Evolutionary conservation across 441 rosid genomes (phyloP).

Genomic region (Populus hybrid): DNA sequence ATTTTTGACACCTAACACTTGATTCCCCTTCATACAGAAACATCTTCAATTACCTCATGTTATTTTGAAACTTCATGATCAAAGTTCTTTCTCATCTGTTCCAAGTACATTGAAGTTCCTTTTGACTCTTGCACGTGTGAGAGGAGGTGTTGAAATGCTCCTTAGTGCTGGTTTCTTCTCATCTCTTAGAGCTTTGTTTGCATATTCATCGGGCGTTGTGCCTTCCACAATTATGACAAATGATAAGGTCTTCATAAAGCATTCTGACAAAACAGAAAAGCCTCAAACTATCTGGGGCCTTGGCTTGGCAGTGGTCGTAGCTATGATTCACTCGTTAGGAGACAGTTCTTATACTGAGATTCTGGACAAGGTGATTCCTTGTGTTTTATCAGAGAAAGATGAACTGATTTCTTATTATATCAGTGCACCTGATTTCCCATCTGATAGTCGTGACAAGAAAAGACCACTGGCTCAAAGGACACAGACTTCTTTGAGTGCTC

Average conservation of each 20-base stretch:
- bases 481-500: slow-evolving; percentile 61
- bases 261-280: slow-evolving; percentile 48
- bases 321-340: slow-evolving; percentile 74
- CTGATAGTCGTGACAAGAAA: slow-evolving; percentile 63
- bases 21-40: slow-evolving; percentile 78
- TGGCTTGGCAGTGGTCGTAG: slow-evolving; percentile 75
- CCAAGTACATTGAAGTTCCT: slow-evolving; percentile 65
- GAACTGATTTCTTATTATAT: slow-evolving; percentile 63
- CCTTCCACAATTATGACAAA: slow-evolving; percentile 33
- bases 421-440: slow-evolving; percentile 66
- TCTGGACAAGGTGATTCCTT: slow-evolving; percentile 59
- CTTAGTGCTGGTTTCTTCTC: slow-evolving; percentile 64
- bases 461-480: slow-evolving; percentile 59
- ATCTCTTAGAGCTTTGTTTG: slow-evolving; percentile 60
- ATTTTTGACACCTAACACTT: slow-evolving; percentile 63
- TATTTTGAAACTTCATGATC: slow-evolving; percentile 66
- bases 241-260: slow-evolving; percentile 27
- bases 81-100: slow-evolving; percentile 39
- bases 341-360: slow-evolving; percentile 45
- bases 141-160: slow-evolving; percentile 90
- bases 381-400: slow-evolving; percentile 73
- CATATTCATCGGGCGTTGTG: slow-evolving; percentile 42
- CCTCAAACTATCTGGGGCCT: slow-evolving; percentile 75
- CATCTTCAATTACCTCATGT: slow-evolving; percentile 66
- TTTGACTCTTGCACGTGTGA: slow-evolving; percentile 70